Conservation (phyloP, 331 rosid genomes). For the Quercus lobata region DNA sequence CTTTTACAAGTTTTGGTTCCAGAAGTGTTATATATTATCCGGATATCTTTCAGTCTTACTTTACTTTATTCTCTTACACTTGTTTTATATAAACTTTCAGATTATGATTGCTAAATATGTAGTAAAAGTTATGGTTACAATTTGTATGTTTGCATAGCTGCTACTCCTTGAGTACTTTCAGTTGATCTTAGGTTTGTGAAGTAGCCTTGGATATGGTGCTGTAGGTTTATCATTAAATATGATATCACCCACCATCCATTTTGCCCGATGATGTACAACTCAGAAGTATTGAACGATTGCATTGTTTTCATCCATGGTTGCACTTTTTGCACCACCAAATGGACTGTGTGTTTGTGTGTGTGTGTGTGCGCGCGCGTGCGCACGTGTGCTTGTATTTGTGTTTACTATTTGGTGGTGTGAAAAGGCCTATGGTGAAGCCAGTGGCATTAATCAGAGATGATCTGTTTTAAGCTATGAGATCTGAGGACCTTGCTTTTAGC, state of each 20-base stretch:
- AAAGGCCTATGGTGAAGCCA: not conserved
- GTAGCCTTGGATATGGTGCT: not conserved
- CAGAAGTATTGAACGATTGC: not conserved
- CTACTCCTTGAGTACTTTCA: not conserved
- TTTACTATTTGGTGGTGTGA: not conserved
- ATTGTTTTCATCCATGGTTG: not conserved
- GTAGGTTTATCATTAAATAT: not conserved
- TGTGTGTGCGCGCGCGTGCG: rapidly evolving
- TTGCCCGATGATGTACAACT: not conserved
- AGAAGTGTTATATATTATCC: not conserved
- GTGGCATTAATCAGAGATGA: not conserved
- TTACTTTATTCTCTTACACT: not conserved
- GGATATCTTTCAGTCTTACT: not conserved
- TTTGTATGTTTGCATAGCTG: not conserved
- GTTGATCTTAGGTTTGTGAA: not conserved
- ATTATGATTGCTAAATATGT: not conserved
- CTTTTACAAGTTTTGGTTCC: not conserved
- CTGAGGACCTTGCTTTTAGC: not conserved
- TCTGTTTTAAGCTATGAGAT: not conserved
- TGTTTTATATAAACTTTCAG: not conserved
- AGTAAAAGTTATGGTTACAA: not conserved
- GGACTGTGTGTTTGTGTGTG: not conserved
- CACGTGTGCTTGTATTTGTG: no score
- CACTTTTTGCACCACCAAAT: not conserved
- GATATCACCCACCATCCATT: not conserved